Conservation (phyloP, 2,329 filamentous ascomycete genomes). For the Colletotrichum sp. region DNA sequence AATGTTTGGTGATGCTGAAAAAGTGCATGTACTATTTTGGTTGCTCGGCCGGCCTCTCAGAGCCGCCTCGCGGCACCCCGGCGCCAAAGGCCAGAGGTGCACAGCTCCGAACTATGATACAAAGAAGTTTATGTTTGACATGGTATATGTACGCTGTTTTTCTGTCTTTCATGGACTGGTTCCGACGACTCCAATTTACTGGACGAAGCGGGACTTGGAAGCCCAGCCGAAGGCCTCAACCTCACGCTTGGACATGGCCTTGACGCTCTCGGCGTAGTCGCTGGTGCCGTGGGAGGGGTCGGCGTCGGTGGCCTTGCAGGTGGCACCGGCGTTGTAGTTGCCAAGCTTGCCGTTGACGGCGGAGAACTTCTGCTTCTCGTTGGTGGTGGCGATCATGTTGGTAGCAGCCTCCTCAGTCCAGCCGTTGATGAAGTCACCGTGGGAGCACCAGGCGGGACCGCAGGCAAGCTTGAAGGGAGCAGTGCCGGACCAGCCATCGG, state of each 20-base stretch:
- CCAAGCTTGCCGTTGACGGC: constrained; percentile 40
- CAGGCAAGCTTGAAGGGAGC: constrained; percentile 49
- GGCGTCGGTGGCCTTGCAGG: constrained; percentile 38
- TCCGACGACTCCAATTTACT: not conserved
- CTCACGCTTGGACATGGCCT: constrained; percentile 24
- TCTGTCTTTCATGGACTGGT: not conserved
- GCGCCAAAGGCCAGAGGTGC: not conserved
- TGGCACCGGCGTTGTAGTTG: constrained; percentile 30
- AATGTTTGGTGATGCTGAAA: not conserved
- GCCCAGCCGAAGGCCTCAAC: constrained; percentile 14
- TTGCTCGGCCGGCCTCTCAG: not conserved
- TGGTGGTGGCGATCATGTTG: constrained; percentile 43
- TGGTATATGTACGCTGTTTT: not conserved
- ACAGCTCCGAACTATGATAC: not conserved
- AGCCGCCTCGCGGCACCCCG: not conserved
- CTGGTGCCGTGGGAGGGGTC: constrained; percentile 45
- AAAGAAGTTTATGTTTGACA: not conserved
- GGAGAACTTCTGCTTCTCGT: constrained; percentile 40
- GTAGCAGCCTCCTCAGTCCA: constrained; percentile 45
- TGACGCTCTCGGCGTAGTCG: constrained; percentile 41
- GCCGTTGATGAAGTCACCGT: constrained; percentile 56
- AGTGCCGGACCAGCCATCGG: constrained; percentile 47
- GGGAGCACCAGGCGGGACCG: constrained; percentile 44
- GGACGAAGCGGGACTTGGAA: constrained; percentile 17
- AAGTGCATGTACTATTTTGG: not conserved